Evolutionary conservation across 2,329 filamentous ascomycete species (phyloP), one percentile per base, ranked within the genome.

Genomic region (Zarea fungicola): DNA sequence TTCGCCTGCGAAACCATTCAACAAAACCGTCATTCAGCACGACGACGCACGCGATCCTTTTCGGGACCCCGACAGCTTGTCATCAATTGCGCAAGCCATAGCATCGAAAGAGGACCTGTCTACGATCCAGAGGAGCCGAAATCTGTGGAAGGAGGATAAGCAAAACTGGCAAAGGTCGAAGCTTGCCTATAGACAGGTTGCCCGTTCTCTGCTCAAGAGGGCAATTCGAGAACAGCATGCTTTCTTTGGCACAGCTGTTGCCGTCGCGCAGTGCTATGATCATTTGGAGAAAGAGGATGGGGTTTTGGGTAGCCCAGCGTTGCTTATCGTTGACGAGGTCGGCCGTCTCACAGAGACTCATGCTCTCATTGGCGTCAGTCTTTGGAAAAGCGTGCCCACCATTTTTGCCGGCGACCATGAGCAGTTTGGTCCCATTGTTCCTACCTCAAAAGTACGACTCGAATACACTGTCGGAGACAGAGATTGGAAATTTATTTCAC

Each of bases 331-430:
- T 21, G 40, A 42, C n/a, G 40, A 42, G 19, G 40, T 42, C 14
- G 40, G 40, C 28, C 40, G 40, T 6, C 40, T 42, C 3, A 42
- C 40, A 3, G 40, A 42, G 23, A 32, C 40, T n/a, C 40, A 42
- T 32, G 40, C 40, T 3, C 19, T 42, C 1, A 22, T 42, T 32
- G 40, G 40, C 19, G 18, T 42, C 3, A 23, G 40, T 32, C 6
- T 31, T 22, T 42, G 40, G 40, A 22, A 42, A n/a, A 19, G 23
- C 6, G 40, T 42, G 5, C 40, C 40, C 7, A 42, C 28, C 13
- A 32, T 42, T 16, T 42, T 42, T 32, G 18, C 40, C 10, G 40
- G 40, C 11, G 40, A 42, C n/a, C 8, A 32, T 19, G 40, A 42
- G 18, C 40, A 32, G 40, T 23, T 42, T 42, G 40, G 28, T 2